Base-by-base conservation (phyloP, 768 basidiomycete species). In the Leucocoprinus leucothites region DNA sequence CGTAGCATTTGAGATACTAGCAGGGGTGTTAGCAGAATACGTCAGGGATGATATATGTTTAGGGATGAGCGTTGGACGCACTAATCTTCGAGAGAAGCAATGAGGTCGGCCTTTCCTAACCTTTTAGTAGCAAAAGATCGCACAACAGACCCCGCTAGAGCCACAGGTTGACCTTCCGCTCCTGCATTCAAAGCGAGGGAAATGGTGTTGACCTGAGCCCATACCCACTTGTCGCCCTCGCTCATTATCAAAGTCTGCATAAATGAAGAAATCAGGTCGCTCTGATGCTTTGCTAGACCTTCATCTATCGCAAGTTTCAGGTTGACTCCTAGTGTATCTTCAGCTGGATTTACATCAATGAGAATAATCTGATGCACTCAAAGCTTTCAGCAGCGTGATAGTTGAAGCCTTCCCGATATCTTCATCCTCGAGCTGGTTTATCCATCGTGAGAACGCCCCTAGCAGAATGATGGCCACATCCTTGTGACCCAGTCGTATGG, bases 191-290 rank as follows among this genome's bases (percentile, higher is more conserved):
- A 72, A 2, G 91, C 86, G 41, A 86, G 79, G 0, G 84, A 79
- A 51, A 94, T 74, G 44, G 82, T 83, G 16, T 81, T 77, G 3
- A 85, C 80, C 57, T 93, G 83, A 2, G 83, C 78, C 56, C 75
- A 74, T n/a, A 98, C 81, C 91, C 92, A 97, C 58, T 83, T 80
- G 61, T 95, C 91, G 14, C 95, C 95, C 75, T 97, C 94, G 53
- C 90, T 93, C 95, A 98, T 98, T 61, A 98, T 84, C 34, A 98
- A 74, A 14, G 93, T 93, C 72, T 98, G 95, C 63, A 98, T 74
- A 70, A 95, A 98, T 0, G 91, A 94, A 3, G 95, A 90, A 48
- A 91, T 89, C 43, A 98, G 78, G 63, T 91, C 87, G 58, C 83
- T 88, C 66, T 92, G 88, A 0, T 86, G 84, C 63, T 82, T 85